These are phyloP conservation scores for Candida chilensis DNA, from an alignment of 805 yeast genomes.

Conservation along the genomic window DNA sequence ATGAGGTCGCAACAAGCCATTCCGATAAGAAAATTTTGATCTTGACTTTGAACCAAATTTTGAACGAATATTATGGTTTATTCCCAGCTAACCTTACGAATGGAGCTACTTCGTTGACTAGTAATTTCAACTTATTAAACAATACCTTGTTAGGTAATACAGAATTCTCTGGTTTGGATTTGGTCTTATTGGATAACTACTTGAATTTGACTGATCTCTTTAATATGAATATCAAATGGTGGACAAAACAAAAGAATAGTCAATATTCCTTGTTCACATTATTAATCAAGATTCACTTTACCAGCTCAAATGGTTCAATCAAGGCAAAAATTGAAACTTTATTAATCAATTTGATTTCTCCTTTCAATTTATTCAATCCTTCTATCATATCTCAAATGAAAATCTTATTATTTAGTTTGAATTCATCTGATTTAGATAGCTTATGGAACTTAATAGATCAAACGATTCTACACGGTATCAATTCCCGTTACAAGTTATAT, in stretches of 20 bases:
- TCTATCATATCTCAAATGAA: constrained; percentile 32
- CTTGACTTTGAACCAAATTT: constrained; percentile 35
- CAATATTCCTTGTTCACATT: constrained; percentile 60
- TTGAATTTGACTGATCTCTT: constrained; percentile 47
- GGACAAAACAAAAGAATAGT: constrained; percentile 45
- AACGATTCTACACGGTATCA: constrained; percentile 57
- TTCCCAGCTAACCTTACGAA: constrained; percentile 22
- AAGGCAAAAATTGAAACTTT: constrained; percentile 38
- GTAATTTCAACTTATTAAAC: too few species aligned
- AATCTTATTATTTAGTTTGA: constrained; percentile 37
- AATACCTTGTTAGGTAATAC: too few species aligned
- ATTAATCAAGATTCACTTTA: constrained; percentile 40
- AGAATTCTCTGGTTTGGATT: constrained; percentile 40
- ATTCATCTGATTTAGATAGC: too few species aligned
- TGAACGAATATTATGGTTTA: constrained; percentile 25
- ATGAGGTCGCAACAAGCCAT: constrained; percentile 24
- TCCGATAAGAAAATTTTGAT: constrained; percentile 34
- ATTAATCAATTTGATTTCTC: constrained; percentile 35
- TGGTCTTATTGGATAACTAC: constrained; percentile 48
- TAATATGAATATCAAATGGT: constrained; percentile 60
- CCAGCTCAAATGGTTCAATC: constrained; percentile 13
- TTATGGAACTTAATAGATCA: constrained; percentile 71
- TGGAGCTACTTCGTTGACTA: too few species aligned
- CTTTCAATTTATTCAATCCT: too few species aligned
- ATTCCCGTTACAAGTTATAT: constrained; percentile 77